Percentiles rank a stretch among this genome's conserved stretches.
These are phyloP conservation scores for Ambispora gerdemannii DNA, from an alignment of 192 early-diverging fungal species.

Conservation along the genomic window DNA sequence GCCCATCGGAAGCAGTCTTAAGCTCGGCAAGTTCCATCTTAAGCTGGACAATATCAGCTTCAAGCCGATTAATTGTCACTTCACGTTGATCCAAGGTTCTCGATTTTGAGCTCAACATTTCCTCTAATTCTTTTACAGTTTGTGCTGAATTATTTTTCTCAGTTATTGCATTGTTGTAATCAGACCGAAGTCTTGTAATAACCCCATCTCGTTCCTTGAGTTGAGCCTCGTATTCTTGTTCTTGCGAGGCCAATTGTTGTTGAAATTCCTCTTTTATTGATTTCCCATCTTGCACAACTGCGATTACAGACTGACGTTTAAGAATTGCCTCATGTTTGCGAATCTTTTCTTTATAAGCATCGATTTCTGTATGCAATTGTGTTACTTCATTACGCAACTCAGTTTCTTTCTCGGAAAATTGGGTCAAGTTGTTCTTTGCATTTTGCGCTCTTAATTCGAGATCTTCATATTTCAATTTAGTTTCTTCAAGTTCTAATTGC, in stretches of 20 bases:
- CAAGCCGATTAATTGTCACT: conserved; percentile 32
- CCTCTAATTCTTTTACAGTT: conserved; percentile 30
- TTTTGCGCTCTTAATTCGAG: conserved; percentile 36
- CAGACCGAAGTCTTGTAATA: conserved; percentile 17
- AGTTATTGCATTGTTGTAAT: background rate
- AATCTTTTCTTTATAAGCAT: conserved; percentile 30
- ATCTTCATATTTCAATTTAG: conserved; percentile 32
- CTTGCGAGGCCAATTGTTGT: conserved; percentile 31
- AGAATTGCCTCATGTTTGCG: conserved; percentile 40
- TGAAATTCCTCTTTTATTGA: conserved; percentile 30
- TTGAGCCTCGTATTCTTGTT: conserved; percentile 30
- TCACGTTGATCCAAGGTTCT: conserved; percentile 38
- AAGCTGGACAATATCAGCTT: conserved; percentile 30
- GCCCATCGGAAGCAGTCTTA: background rate
- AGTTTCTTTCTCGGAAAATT: conserved; percentile 27
- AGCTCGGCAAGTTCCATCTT: conserved; percentile 3
- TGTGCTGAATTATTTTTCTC: conserved; percentile 17
- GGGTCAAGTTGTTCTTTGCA: conserved; percentile 19
- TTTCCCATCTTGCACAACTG: conserved; percentile 36
- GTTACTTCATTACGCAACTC: conserved; percentile 35
- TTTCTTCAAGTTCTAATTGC: conserved; percentile 34
- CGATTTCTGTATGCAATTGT: conserved; percentile 32
- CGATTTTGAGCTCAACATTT: conserved; percentile 38
- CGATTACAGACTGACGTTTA: conserved; percentile 40
- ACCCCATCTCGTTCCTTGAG: conserved; percentile 31